Conservation (phyloP, 345 rosid species). For the Citrus cavaleriei region DNA sequence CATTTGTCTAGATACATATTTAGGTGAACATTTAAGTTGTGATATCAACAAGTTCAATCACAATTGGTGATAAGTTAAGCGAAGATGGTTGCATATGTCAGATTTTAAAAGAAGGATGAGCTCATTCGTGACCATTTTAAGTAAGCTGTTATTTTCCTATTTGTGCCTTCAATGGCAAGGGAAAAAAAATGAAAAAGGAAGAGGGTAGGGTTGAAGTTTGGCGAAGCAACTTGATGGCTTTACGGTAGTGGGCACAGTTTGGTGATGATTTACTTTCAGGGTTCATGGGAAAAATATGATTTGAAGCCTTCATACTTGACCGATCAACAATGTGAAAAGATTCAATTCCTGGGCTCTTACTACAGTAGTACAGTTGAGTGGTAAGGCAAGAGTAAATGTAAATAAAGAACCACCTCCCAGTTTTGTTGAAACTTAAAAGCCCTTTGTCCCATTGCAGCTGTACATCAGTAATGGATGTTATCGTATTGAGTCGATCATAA, state of each 20-base stretch:
- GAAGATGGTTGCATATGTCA: not conserved
- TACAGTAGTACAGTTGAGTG: not conserved
- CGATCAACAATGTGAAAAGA: conserved; percentile 4
- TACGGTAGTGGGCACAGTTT: conserved; percentile 5
- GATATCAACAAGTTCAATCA: not conserved
- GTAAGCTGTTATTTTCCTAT: conserved; percentile 7
- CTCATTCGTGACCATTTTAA: not conserved
- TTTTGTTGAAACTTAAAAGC: not conserved
- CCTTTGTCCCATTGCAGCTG: not conserved
- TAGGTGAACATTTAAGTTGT: conserved; percentile 12
- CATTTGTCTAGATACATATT: conserved; percentile 10
- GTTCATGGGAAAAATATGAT: conserved; percentile 15
- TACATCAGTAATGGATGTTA: not conserved
- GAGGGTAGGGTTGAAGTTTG: not conserved
- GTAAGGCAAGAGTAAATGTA: not conserved
- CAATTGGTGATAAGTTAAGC: not conserved
- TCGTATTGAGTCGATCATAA: no score
- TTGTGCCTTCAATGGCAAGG: conserved; percentile 24
- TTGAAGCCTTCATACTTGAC: not conserved
- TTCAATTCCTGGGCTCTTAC: not conserved
- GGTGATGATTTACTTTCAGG: not conserved
- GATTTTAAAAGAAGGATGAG: not conserved
- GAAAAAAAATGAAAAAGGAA: not conserved
- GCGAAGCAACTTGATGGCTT: conserved; percentile 17
- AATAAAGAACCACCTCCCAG: conserved; percentile 7